Conservation (phyloP, 169 alveolate species). For the Perkinsus marinus region DNA sequence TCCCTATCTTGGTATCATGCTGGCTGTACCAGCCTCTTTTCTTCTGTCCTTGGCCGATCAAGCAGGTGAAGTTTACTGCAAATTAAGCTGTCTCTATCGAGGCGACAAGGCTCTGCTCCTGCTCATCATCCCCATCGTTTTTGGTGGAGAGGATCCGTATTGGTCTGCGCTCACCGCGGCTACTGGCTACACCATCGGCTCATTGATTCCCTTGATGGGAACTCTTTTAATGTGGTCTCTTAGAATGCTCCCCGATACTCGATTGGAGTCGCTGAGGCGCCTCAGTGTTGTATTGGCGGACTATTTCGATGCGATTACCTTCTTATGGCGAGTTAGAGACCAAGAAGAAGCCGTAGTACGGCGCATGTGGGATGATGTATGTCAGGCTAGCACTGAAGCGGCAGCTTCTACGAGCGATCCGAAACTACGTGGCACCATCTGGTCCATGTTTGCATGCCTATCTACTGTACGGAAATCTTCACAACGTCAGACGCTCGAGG, state of each 20-base stretch:
- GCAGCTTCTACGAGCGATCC: not conserved
- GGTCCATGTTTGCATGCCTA: not conserved
- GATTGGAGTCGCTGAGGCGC: not conserved
- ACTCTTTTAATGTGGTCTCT: not conserved
- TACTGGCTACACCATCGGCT: not conserved
- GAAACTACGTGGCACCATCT: not conserved
- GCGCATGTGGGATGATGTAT: not conserved
- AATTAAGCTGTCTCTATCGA: not conserved
- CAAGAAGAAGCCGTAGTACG: not conserved
- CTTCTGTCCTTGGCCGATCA: not conserved
- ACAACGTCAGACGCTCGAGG: not conserved
- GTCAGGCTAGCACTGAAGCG: not conserved
- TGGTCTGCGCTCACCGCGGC: not conserved
- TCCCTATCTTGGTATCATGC: not conserved
- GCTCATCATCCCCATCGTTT: not conserved
- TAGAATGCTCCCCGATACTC: not conserved
- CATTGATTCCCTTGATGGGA: not conserved
- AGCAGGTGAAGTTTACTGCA: not conserved
- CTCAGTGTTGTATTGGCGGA: not conserved
- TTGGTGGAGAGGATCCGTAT: not conserved
- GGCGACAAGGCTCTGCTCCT: not conserved
- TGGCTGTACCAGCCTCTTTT: not conserved
- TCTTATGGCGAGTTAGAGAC: not conserved
- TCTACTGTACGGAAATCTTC: not conserved
- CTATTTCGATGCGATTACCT: not conserved